Evolutionary conservation across 441 rosid species (phyloP), one percentile per base, ranked within the genome.

Genomic region (Euphorbia celastroides): DNA sequence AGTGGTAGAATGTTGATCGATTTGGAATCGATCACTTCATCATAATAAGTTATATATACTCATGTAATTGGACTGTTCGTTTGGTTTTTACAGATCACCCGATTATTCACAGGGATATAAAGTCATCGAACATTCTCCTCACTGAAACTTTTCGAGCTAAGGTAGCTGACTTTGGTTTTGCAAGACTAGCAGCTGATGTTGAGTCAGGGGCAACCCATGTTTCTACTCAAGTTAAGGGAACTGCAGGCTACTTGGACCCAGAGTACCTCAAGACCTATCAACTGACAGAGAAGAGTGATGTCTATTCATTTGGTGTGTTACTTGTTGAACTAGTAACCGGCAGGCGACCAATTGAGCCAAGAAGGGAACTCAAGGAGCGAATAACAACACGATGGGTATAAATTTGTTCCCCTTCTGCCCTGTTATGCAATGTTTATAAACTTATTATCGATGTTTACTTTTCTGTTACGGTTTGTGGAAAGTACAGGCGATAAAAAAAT

Each of bases 161-260:
- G 78, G 99, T 91, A 27, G 81, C 96, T 2, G 96, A 91, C 72
- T 93, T 91, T 57, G 99, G 97, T 8, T 93, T 93, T 70, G 92
- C 99, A 10, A 86, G 99, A 70, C 59, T 81, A 59, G 96, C 90
- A 56, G 96, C 96, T 14, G 89, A 94, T 52, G 19, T 41, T 0
- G 93, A 89, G 9, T 89, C 96, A n/a, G 99, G 93, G 55, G 88
- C 80, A 60, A 88, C 99, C 27, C 96, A 89, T 75, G 89, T 91
- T 59, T 94, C 96, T 2, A 94, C 99, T 52, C 99, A 91, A 82
- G 96, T 94, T 66, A 94, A 91, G 84, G 99, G 96, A 78, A 94
- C 97, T 11, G 97, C 92, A 0, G 97, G 99, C 51, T 94, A 94
- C 78, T 73, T 94, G 69, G 99, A 94, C 62, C 96, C 96, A 0